A percentile compares a stretch with the other conserved stretches of the same genome.
These are phyloP conservation scores for Capniomyces stellatus DNA, from an alignment of 371 early-diverging fungal species.

Conservation along the genomic window DNA sequence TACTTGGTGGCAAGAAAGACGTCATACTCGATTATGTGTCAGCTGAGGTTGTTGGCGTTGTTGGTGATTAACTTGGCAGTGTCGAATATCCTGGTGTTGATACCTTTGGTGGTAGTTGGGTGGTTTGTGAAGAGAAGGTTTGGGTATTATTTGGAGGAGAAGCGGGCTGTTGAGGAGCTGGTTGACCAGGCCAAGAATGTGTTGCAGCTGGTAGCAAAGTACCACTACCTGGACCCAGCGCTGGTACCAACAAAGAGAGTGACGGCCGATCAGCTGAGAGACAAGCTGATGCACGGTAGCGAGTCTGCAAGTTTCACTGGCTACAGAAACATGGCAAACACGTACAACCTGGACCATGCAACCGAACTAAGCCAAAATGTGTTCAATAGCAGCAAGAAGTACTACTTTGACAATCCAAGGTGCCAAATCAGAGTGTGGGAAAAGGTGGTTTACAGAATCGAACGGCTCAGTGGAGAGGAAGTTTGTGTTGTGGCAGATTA, in stretches of 20 bases:
- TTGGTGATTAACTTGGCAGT: background rate
- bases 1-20: background rate
- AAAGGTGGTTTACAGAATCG: too few species aligned
- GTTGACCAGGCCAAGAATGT: background rate
- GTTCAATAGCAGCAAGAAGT: too few species aligned
- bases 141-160: background rate
- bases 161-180: background rate
- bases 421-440: too few species aligned
- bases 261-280: background rate
- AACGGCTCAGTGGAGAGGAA: too few species aligned
- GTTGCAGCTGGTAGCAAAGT: background rate
- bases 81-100: background rate
- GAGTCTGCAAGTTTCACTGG: too few species aligned
- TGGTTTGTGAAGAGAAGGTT: background rate
- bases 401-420: too few species aligned
- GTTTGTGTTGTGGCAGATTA: too few species aligned
- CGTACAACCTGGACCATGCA: too few species aligned
- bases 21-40: background rate
- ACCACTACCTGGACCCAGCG: background rate
- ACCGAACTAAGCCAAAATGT: too few species aligned
- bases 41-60: background rate
- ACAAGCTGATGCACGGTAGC: background rate
- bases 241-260: background rate
- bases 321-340: too few species aligned
- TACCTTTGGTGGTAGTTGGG: background rate